phyloP scores from a whole-genome alignment of 805 yeast species.

The Torulaspora indica region DNA sequence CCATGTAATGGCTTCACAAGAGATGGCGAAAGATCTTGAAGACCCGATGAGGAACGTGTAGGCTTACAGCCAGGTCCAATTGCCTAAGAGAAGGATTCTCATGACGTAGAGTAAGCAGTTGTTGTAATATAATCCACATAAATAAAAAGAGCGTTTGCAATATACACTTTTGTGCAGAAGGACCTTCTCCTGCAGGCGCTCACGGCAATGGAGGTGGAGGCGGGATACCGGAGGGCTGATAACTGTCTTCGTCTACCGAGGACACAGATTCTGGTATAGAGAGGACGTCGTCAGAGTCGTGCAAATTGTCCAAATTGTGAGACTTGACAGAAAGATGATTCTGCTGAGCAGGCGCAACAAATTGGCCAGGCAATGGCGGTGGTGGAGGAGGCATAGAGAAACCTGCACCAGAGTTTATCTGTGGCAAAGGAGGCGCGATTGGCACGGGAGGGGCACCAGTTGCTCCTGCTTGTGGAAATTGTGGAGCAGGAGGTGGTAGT shows the following conservation, averaged over 20 bases:
- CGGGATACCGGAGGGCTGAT: conserved; percentile 28
- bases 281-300: conserved; percentile 28
- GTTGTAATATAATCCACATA: neutral
- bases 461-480: conserved; percentile 24
- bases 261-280: conserved; percentile 37
- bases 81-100: too few species aligned
- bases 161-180: too few species aligned
- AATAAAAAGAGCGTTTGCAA: neutral
- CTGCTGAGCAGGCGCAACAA: conserved; percentile 10
- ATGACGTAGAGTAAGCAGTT: neutral
- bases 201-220: conserved; percentile 34
- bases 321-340: neutral
- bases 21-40: conserved; percentile 29
- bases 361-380: conserved; percentile 10
- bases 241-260: conserved; percentile 25
- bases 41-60: conserved; percentile 38
- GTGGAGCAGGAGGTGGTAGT: conserved; percentile 33
- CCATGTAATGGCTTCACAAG: neutral
- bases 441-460: conserved; percentile 30
- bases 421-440: conserved; percentile 43
- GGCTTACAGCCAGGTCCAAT: too few species aligned
- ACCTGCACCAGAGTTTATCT: conserved; percentile 12
- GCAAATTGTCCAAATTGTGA: neutral
- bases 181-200: neutral
- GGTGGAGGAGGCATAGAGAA: conserved; percentile 16